Evolutionary conservation across 805 yeast species (phyloP).

Genomic region (Komagataella populi): DNA sequence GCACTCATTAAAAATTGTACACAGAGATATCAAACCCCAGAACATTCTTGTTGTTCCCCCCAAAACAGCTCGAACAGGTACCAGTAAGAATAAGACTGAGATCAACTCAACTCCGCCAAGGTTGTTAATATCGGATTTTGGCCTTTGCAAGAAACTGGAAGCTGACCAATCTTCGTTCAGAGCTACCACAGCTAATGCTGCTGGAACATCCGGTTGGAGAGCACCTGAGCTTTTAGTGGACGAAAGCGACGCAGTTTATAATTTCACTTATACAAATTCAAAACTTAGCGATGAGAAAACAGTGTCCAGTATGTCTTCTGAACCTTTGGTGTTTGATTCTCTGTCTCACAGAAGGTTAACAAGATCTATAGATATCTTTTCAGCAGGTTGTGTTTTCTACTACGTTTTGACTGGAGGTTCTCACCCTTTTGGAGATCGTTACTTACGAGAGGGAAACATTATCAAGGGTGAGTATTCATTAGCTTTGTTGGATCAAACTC

Average conservation of each 20-base stretch:
- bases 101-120: slow-evolving; percentile 17
- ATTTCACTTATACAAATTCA: neutral
- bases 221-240: slow-evolving; percentile 77
- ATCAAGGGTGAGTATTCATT: slow-evolving; percentile 49
- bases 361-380: slow-evolving; percentile 84
- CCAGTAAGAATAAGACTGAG: neutral
- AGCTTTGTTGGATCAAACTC: slow-evolving; percentile 26
- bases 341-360: slow-evolving; percentile 51
- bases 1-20: slow-evolving; percentile 85
- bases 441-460: slow-evolving; percentile 79
- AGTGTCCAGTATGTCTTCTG: slow-evolving; percentile 8
- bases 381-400: slow-evolving; percentile 88
- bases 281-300: neutral
- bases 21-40: slow-evolving; percentile 90
- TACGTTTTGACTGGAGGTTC: slow-evolving; percentile 70
- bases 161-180: slow-evolving; percentile 87
- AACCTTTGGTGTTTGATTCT: slow-evolving; percentile 22
- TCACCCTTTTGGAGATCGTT: slow-evolving; percentile 95
- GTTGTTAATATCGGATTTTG: slow-evolving; percentile 86
- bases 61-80: slow-evolving; percentile 18
- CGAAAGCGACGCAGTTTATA: slow-evolving; percentile 13
- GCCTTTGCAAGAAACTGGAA: slow-evolving; percentile 84
- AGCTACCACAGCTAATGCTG: slow-evolving; percentile 85
- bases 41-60: slow-evolving; percentile 76
- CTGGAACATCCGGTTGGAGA: slow-evolving; percentile 98